Evolutionary conservation across 306 rosid genomes (phyloP), one percentile per base, ranked within the genome.

Genomic region (Pyrus betulifolia): DNA sequence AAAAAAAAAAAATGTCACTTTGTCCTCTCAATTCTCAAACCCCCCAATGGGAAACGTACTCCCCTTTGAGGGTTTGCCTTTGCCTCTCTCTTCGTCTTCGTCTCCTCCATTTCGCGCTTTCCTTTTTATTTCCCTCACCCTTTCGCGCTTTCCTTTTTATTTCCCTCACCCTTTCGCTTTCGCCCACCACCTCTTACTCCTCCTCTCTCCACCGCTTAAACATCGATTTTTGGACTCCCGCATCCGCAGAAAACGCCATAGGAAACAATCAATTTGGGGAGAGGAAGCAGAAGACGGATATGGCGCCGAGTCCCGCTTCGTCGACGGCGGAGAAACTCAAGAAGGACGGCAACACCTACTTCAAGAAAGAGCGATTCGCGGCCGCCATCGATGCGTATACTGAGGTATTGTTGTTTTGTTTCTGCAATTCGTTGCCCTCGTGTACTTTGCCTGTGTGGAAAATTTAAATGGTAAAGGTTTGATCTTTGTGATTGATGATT

Each of bases 341-440:
- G 81, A 72, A 77, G 3, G 88, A 91, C 66, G 99, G 99, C 28
- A 96, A 96, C 72, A 51, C 49, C 65, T 96, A 75, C 91, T 96
- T 96, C 86, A 91, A 81, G 60, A 96, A 91, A 82, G 89, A 76
- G 68, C 91, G 96, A 14, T 88, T 86, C 31, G 88, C 88, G 21
- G 99, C 99, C 17, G 98, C 99, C 76, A 96, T 96, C 23, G 99
- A 96, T 58, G 97, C 96, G 17, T 96, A 96, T 68, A 96, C 99
- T 17, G 93, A 88, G 99, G 99, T 93, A 62, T 38, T 45, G 15
- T 44, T n/a, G 11, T 44, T n/a, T 27, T 35, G 0, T 8, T 51
- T 45, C 72, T 31, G 22, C 33, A 4, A 15, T 44, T 6, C 61
- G 42, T 2, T 15, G 12, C 25, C 66, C 21, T 71, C 68, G 17